Conservation (phyloP, 352 stramenopile genomes). For the Phytophthora sp. region DNA sequence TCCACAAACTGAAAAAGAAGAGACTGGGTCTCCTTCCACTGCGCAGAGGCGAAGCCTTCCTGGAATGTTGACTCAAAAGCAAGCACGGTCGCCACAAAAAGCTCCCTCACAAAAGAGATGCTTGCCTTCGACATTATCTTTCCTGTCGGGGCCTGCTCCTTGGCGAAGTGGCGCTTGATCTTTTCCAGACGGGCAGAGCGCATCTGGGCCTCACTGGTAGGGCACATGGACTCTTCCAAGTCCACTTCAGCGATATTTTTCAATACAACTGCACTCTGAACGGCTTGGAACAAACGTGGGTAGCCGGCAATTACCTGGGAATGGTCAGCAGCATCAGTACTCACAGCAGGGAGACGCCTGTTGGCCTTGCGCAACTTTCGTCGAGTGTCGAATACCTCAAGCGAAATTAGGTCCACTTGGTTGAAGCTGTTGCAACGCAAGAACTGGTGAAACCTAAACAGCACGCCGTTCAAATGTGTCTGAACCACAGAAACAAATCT, state of each 20-base stretch:
- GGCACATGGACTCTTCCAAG: constrained; percentile 60
- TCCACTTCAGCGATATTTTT: constrained; percentile 69
- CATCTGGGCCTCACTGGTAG: constrained; percentile 60
- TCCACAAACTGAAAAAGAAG: constrained; percentile 34
- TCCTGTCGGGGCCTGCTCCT: constrained; percentile 20
- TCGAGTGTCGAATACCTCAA: constrained; percentile 78
- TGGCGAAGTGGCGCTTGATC: constrained; percentile 57
- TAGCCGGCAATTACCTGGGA: constrained; percentile 48
- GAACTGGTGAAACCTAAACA: constrained; percentile 81
- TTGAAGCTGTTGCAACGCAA: constrained; percentile 85
- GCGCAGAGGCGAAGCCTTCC: background rate
- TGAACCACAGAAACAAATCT: constrained; percentile 60
- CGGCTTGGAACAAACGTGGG: constrained; percentile 62
- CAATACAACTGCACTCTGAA: constrained; percentile 59
- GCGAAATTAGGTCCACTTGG: constrained; percentile 68
- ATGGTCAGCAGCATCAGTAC: constrained; percentile 55
- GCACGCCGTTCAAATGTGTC: constrained; percentile 67
- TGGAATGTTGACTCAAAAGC: constrained; percentile 60
- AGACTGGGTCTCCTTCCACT: constrained; percentile 38
- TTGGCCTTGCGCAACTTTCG: constrained; percentile 57
- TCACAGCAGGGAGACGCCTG: constrained; percentile 16
- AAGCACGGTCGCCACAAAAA: constrained; percentile 60
- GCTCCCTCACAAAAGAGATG: constrained; percentile 43
- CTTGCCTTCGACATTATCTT: constrained; percentile 31
- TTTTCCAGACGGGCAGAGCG: constrained; percentile 52